Evolutionary conservation across 208 protist species (phyloP).

Genomic region (Crithidia acanthocephali): DNA sequence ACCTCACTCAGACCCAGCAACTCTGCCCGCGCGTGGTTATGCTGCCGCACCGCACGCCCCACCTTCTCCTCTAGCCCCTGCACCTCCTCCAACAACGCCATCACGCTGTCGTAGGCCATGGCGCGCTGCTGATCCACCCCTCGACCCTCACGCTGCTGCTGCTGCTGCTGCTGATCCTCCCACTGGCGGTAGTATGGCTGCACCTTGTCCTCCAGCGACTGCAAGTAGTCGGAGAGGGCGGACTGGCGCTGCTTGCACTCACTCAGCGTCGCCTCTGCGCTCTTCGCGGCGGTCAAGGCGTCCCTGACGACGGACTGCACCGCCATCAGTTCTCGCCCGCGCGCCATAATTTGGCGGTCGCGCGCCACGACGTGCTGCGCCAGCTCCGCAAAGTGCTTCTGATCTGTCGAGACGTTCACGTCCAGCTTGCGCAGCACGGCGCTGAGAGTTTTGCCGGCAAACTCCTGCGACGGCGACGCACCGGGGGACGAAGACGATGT

Average conservation of each 20-base stretch:
- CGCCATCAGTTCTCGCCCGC: slow-evolving; percentile 54
- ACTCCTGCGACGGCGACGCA: slow-evolving; percentile 49
- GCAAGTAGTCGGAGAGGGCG: slow-evolving; percentile 51
- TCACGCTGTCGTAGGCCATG: slow-evolving; percentile 52
- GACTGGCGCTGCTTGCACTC: slow-evolving; percentile 63
- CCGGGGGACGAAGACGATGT: slow-evolving; percentile 24
- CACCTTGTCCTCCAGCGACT: slow-evolving; percentile 71
- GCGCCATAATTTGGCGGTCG: slow-evolving; percentile 72
- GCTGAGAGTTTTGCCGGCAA: slow-evolving; percentile 57
- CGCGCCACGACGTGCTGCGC: slow-evolving; percentile 62
- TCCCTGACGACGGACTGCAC: slow-evolving; percentile 54
- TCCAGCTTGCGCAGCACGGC: slow-evolving; percentile 63
- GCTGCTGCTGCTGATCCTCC: slow-evolving; percentile 35
- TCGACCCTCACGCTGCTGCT: slow-evolving; percentile 18
- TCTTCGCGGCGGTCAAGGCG: slow-evolving; percentile 55
- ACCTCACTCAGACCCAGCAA: slow-evolving; percentile 50
- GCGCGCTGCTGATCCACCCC: slow-evolving; percentile 48
- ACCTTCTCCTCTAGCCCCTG: slow-evolving; percentile 60
- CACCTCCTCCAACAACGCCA: slow-evolving; percentile 75
- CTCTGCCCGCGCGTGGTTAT: slow-evolving; percentile 53
- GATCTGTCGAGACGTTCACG: slow-evolving; percentile 44
- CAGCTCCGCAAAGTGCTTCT: slow-evolving; percentile 58
- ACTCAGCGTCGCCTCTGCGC: slow-evolving; percentile 41
- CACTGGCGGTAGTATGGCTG: slow-evolving; percentile 54
- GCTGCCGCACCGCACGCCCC: slow-evolving; percentile 51